These are phyloP conservation scores for Gastrolobium villosum DNA, from an alignment of 306 rosid species.

Conservation along the genomic window DNA sequence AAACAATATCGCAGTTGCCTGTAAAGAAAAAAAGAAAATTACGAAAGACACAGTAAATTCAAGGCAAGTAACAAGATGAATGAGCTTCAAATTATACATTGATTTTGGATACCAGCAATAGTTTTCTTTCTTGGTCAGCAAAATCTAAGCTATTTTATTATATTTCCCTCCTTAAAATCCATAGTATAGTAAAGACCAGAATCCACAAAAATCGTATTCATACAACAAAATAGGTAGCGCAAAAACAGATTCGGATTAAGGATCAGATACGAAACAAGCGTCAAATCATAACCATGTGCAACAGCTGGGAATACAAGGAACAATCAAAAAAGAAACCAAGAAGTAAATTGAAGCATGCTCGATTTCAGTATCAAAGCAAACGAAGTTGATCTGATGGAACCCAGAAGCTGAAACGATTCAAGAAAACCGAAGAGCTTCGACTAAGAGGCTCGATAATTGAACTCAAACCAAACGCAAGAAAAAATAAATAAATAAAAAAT, in stretches of 20 bases:
- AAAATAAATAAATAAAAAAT: neutral
- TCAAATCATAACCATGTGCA: conserved; percentile 36
- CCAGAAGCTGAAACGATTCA: conserved; percentile 29
- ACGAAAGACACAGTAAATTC: neutral
- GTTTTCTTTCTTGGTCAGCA: neutral
- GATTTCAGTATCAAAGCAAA: conserved; percentile 13
- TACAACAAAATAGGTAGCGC: neutral
- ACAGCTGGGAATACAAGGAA: conserved; percentile 23
- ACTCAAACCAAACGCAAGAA: neutral
- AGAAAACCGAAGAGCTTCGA: conserved; percentile 22
- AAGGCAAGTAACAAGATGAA: neutral
- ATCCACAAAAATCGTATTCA: conserved; percentile 13
- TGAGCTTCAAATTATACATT: conserved; percentile 14
- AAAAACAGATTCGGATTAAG: conserved; percentile 5
- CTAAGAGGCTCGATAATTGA: conserved; percentile 5
- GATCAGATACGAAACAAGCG: conserved; percentile 18
- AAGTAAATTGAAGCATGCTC: conserved; percentile 34
- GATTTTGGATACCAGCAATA: conserved; percentile 4
- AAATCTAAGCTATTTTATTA: neutral
- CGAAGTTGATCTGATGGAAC: conserved; percentile 50
- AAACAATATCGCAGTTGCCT: conserved; percentile 38
- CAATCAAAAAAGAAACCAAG: conserved; percentile 17
- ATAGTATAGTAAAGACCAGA: neutral
- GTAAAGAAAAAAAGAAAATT: neutral
- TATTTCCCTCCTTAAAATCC: neutral